Evolutionary conservation across 495 filamentous ascomycete species (phyloP).

Genomic region (Saxispiralis lemnorum): DNA sequence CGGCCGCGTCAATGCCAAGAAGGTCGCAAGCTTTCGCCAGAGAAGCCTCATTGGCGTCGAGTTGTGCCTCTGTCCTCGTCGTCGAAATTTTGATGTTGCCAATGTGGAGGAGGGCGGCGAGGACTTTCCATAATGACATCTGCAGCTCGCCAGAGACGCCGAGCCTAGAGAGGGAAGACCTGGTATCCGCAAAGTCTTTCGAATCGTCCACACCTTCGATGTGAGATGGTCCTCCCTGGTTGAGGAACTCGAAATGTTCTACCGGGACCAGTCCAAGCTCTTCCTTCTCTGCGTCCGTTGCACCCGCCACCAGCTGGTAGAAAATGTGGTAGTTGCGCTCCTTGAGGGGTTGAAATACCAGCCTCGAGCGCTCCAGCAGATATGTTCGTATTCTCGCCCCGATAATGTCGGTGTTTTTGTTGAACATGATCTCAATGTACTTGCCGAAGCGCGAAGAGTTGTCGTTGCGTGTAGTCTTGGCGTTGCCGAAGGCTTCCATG

Average conservation of each 20-base stretch:
- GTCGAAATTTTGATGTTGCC: slow-evolving; percentile 92
- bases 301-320: slow-evolving; percentile 92
- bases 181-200: slow-evolving; percentile 76
- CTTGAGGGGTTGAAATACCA: slow-evolving; percentile 96
- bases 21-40: slow-evolving; percentile 68
- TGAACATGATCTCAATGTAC: slow-evolving; percentile 99
- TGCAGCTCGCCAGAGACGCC: slow-evolving; percentile 62
- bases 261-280: slow-evolving; percentile 59
- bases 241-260: slow-evolving; percentile 88
- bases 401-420: slow-evolving; percentile 87
- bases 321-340: slow-evolving; percentile 99
- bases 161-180: slow-evolving; percentile 70
- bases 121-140: slow-evolving; percentile 69
- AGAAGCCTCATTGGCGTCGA: slow-evolving; percentile 64
- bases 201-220: slow-evolving; percentile 96
- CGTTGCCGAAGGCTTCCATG: slow-evolving; percentile 99
- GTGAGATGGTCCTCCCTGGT: slow-evolving; percentile 75
- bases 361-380: slow-evolving; percentile 79
- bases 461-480: slow-evolving; percentile 96
- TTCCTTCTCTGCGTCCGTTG: slow-evolving; percentile 66
- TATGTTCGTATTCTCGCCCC: slow-evolving; percentile 94
- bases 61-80: slow-evolving; percentile 67
- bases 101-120: slow-evolving; percentile 83
- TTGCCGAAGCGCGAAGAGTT: slow-evolving; percentile 98
- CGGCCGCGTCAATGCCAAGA: slow-evolving; percentile 66